Evolutionary conservation across 176 grass and related monocot genomes (phyloP).

Genomic region (Tillandsia leiboldiana): DNA sequence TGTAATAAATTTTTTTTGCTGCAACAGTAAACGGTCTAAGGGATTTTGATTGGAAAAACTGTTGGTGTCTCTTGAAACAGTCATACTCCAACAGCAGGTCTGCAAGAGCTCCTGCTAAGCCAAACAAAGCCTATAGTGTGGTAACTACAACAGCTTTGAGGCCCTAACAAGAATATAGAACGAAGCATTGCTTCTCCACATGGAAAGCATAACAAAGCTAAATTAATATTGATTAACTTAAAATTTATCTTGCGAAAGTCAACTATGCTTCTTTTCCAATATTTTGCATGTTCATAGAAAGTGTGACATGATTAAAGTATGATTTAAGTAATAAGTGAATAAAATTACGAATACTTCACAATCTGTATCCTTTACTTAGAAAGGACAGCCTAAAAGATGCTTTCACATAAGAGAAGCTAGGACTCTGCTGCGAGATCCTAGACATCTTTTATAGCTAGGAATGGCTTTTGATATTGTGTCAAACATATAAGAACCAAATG

Average conservation of each 20-base stretch:
- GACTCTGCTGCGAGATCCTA: not conserved
- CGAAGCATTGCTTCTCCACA: not conserved
- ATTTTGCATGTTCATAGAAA: not conserved
- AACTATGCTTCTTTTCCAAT: not conserved
- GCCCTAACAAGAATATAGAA: not conserved
- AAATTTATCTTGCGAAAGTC: not conserved
- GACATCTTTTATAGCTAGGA: not conserved
- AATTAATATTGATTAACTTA: not conserved
- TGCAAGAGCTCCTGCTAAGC: too few species aligned
- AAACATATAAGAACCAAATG: not conserved
- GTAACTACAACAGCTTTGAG: not conserved
- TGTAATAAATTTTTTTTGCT: too few species aligned
- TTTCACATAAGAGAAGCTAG: not conserved
- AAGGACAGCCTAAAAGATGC: not conserved
- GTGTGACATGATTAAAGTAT: not conserved
- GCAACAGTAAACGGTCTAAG: too few species aligned
- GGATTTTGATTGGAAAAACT: too few species aligned
- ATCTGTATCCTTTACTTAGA: not conserved
- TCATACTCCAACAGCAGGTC: too few species aligned
- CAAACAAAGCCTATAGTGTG: too few species aligned
- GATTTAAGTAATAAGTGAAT: not conserved
- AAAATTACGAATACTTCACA: too few species aligned
- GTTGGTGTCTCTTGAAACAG: too few species aligned
- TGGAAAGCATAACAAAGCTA: not conserved
- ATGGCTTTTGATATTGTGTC: not conserved